phyloP scores from a whole-genome alignment of 108 stramenopile species.

The Mediolabrus comicus region DNA sequence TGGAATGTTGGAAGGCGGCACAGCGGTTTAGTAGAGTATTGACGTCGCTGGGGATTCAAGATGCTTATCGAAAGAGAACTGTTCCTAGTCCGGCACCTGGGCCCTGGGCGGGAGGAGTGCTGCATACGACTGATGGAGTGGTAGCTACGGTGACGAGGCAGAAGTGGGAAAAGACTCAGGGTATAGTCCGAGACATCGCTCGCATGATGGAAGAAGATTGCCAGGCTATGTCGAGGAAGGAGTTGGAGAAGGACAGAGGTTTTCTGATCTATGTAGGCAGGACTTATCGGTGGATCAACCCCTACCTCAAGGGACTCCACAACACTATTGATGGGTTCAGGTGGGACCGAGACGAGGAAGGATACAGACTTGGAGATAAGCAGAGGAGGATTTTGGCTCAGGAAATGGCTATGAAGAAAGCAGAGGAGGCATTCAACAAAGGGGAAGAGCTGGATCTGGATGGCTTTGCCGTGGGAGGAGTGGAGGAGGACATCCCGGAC shows the following conservation, averaged over 20 bases:
- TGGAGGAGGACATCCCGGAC: background rate
- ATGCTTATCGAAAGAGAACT: too few species aligned
- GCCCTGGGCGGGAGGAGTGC: slow-evolving; percentile 17
- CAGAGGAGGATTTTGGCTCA: too few species aligned
- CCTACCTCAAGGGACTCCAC: slow-evolving; percentile 56
- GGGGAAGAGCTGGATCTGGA: too few species aligned
- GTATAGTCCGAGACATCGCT: too few species aligned
- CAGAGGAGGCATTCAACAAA: background rate
- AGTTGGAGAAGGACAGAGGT: slow-evolving; percentile 21
- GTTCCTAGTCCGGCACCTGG: background rate
- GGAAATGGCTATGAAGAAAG: too few species aligned
- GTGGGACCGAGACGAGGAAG: slow-evolving; percentile 23
- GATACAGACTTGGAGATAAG: slow-evolving; percentile 6
- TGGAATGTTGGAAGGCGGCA: too few species aligned
- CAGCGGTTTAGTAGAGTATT: too few species aligned
- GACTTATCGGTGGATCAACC: slow-evolving; percentile 36
- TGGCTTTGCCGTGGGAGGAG: background rate
- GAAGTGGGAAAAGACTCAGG: slow-evolving; percentile 24
- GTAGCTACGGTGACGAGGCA: slow-evolving; percentile 4
- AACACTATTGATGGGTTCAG: slow-evolving; percentile 47
- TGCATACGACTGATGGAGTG: background rate
- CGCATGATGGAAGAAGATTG: background rate
- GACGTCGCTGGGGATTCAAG: too few species aligned
- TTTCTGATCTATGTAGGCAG: slow-evolving; percentile 43
- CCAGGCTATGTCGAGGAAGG: background rate